These are phyloP conservation scores for Carpinus viminea DNA, from an alignment of 306 rosid genomes.

Conservation along the genomic window DNA sequence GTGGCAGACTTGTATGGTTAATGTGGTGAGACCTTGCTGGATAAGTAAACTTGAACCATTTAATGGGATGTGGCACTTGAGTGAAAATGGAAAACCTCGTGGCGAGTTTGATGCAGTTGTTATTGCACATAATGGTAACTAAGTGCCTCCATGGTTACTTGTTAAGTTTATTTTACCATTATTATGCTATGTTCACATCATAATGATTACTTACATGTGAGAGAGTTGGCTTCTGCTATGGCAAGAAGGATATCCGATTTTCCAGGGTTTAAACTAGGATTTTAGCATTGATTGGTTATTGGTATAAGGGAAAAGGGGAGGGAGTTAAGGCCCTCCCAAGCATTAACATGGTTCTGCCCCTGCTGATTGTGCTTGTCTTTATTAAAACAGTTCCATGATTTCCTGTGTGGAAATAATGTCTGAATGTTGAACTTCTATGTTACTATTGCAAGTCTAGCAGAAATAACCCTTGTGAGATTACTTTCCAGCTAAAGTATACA, in stretches of 20 bases:
- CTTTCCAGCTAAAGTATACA: neutral
- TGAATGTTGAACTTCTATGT: neutral
- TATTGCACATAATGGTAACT: slow-evolving; percentile 87
- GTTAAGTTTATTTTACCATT: neutral
- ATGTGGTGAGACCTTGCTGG: slow-evolving; percentile 86
- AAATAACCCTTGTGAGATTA: neutral
- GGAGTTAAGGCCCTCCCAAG: too few species aligned
- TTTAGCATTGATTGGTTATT: too few species aligned
- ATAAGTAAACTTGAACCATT: slow-evolving; percentile 86
- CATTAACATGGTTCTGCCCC: neutral
- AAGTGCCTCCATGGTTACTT: neutral
- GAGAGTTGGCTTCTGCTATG: slow-evolving; percentile 4
- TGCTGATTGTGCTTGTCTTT: slow-evolving; percentile 6
- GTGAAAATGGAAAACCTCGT: slow-evolving; percentile 83
- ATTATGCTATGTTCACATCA: slow-evolving; percentile 9
- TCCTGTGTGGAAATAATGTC: slow-evolving; percentile 9
- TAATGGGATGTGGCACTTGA: slow-evolving; percentile 94
- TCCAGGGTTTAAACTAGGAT: too few species aligned
- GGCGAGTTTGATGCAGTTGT: slow-evolving; percentile 86
- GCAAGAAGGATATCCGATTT: neutral
- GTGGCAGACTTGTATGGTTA: slow-evolving; percentile 64
- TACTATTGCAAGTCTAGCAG: neutral
- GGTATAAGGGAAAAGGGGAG: too few species aligned
- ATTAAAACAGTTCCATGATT: neutral
- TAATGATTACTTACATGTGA: neutral